Percentiles rank a stretch among this genome's conserved stretches.
Evolutionary conservation across 805 yeast genomes (phyloP).

Genomic region (Saturnispora saitoi): DNA sequence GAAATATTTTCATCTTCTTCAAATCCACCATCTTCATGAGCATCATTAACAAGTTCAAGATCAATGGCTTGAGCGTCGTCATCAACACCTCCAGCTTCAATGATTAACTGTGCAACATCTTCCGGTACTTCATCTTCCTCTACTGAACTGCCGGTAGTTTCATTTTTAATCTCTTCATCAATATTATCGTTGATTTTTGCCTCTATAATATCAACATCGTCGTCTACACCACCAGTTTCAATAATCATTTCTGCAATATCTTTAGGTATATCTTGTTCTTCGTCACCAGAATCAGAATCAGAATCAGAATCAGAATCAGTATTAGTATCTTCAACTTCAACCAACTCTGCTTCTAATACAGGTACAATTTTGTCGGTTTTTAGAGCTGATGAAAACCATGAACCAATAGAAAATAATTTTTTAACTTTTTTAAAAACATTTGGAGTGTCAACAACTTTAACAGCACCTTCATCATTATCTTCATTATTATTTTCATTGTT

Average conservation of each 20-base stretch:
- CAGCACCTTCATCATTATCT: too few species aligned
- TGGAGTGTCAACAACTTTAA: not conserved
- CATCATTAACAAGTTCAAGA: conserved; percentile 9
- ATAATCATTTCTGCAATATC: conserved; percentile 1
- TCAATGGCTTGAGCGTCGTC: conserved; percentile 10
- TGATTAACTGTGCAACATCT: not conserved
- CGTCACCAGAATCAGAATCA: conserved; percentile 4
- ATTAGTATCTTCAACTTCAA: conserved; percentile 6
- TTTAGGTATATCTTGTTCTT: conserved; percentile 10
- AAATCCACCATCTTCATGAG: not conserved
- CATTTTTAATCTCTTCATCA: not conserved
- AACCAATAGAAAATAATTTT: conserved; percentile 4
- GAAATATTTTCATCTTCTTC: not conserved
- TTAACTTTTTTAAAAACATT: not conserved
- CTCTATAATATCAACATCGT: conserved; percentile 1
- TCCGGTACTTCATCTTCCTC: conserved; percentile 8
- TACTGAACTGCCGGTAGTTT: not conserved
- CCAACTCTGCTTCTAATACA: not conserved
- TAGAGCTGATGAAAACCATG: not conserved
- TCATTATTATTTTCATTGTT: conserved; percentile 7
- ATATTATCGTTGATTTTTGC: not conserved
- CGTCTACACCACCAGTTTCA: conserved; percentile 3
- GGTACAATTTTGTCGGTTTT: not conserved
- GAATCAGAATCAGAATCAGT: conserved; percentile 10
- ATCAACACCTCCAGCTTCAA: conserved; percentile 7